Evolutionary conservation across 208 protist species (phyloP).

Genomic region (Porcisia hertigi): DNA sequence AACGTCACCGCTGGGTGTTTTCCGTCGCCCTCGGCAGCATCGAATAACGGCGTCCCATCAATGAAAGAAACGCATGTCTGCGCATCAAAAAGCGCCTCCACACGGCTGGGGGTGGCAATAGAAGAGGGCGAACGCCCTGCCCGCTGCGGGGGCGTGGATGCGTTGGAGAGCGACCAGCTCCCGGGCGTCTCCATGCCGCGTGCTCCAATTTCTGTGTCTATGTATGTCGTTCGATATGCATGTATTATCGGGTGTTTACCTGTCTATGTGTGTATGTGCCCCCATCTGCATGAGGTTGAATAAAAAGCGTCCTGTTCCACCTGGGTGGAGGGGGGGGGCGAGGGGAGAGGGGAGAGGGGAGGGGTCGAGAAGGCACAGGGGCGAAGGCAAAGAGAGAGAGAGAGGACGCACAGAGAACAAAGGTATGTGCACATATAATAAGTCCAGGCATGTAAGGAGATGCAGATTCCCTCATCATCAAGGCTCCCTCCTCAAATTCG

Average conservation of each 20-base stretch:
- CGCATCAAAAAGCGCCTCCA: conserved; percentile 21
- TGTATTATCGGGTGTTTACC: neutral
- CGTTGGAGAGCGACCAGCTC: conserved; percentile 10
- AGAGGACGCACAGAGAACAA: too few relatives aligned
- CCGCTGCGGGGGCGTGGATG: conserved; percentile 25
- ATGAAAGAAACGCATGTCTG: conserved; percentile 9
- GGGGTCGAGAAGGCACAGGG: too few relatives aligned
- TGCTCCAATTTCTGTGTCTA: neutral
- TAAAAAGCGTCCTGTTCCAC: neutral
- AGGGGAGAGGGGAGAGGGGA: too few relatives aligned
- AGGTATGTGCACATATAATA: too few relatives aligned
- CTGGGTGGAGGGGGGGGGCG: neutral
- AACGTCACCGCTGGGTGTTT: neutral
- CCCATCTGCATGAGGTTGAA: too few relatives aligned
- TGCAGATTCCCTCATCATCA: too few relatives aligned
- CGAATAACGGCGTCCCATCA: neutral
- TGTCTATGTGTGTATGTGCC: neutral
- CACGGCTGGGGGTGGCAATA: conserved; percentile 8
- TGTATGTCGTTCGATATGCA: neutral
- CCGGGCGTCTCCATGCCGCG: neutral
- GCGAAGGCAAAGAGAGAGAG: too few relatives aligned
- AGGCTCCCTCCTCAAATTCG: too few relatives aligned
- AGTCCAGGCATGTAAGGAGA: too few relatives aligned
- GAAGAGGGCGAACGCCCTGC: conserved; percentile 1
- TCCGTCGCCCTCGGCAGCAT: neutral